These are phyloP conservation scores for Sugiyamaella marilandica DNA, from an alignment of 805 yeast species.

Conservation along the genomic window DNA sequence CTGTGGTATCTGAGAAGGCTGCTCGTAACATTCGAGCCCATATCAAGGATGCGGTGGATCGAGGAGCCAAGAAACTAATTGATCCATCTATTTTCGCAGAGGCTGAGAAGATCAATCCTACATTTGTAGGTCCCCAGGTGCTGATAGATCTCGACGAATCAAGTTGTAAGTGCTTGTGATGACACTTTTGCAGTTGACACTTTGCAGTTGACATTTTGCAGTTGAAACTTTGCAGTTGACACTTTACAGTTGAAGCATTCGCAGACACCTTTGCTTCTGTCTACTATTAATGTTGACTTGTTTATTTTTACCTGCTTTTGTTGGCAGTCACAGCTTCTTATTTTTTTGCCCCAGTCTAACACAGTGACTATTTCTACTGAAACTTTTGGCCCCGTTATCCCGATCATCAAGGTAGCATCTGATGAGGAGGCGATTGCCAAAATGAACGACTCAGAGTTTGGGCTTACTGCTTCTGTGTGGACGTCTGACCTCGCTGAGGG, in stretches of 20 bases:
- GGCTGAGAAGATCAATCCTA: slow-evolving; percentile 76
- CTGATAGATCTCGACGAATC: slow-evolving; percentile 68
- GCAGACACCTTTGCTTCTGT: too few species aligned
- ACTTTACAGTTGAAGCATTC: too few species aligned
- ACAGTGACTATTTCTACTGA: slow-evolving; percentile 66
- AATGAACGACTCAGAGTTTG: slow-evolving; percentile 76
- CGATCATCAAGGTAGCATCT: slow-evolving; percentile 65
- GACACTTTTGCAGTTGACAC: too few species aligned
- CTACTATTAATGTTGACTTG: not conserved
- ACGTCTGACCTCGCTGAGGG: slow-evolving; percentile 65
- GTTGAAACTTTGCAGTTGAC: too few species aligned
- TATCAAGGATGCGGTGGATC: slow-evolving; percentile 44
- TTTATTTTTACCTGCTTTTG: too few species aligned
- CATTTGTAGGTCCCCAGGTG: slow-evolving; percentile 69
- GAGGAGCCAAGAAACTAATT: slow-evolving; percentile 47
- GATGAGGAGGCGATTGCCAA: slow-evolving; percentile 67
- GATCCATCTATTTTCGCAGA: slow-evolving; percentile 54
- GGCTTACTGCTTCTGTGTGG: slow-evolving; percentile 86
- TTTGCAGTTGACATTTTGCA: too few species aligned
- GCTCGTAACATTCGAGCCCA: slow-evolving; percentile 44
- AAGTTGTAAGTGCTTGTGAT: slow-evolving; percentile 32
- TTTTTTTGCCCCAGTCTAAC: slow-evolving; percentile 12
- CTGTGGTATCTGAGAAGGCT: slow-evolving; percentile 50
- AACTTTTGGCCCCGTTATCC: slow-evolving; percentile 85
- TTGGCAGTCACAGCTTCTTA: too few species aligned